These are phyloP conservation scores for Herpetomonas samuelpessoai DNA, from an alignment of 208 protist species.

Conservation along the genomic window DNA sequence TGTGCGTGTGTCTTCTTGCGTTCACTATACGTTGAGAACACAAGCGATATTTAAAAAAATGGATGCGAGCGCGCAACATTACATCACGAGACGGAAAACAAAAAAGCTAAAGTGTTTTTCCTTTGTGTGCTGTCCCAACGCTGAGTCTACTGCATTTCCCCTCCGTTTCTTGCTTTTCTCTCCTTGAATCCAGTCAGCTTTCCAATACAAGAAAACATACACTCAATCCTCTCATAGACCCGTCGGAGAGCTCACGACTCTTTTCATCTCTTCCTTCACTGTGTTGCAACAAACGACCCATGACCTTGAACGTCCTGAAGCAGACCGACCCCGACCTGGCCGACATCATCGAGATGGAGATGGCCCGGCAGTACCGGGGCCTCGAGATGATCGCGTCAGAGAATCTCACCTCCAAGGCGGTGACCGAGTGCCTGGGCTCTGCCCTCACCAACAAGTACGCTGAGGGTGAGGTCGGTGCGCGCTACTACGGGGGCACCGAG, in stretches of 20 bases:
- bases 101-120: background rate
- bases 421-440: constrained; percentile 97
- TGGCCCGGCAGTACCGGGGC: constrained; percentile 80
- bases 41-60: no score
- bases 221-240: no score
- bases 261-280: constrained; percentile 17
- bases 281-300: constrained; percentile 8
- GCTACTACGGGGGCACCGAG: constrained; percentile 99
- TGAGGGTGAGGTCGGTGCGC: constrained; percentile 95
- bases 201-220: no score
- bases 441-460: constrained; percentile 99
- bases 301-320: constrained; percentile 24
- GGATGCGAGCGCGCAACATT: no score
- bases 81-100: no score
- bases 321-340: constrained; percentile 79
- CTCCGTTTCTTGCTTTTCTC: background rate
- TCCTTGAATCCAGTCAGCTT: no score
- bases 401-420: constrained; percentile 98
- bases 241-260: no score
- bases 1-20: no score
- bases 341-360: constrained; percentile 85
- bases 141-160: no score
- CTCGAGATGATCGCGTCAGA: constrained; percentile 93
- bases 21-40: no score
- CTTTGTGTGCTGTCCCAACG: no score